Base-by-base conservation (phyloP, 495 filamentous ascomycete genomes). In the Niebla homalea region DNA sequence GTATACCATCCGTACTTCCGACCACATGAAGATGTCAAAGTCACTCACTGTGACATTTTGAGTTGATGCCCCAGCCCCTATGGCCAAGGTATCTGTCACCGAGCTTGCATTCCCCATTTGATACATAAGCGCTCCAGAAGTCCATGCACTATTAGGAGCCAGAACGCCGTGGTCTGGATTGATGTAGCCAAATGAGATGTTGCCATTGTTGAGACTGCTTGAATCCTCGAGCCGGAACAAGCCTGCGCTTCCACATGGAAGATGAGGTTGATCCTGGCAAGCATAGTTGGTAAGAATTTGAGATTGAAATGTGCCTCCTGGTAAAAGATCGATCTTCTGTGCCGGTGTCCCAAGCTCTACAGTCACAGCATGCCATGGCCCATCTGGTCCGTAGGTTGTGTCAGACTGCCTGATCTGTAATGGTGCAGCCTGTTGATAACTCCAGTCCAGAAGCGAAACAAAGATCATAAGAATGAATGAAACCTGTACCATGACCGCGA, bases 321-420 rank as follows among this genome's bases (percentile, higher is more conserved):
- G 45, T 18, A 37, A 53, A 6, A 53, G 44, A 36, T 53, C 44
- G 18, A 53, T 14, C 18, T 5, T 47, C 19, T 4, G 15, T 23
- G 12, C 6, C 19, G 50, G 44, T 15, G 10, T 15, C 3, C 50
- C 50, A 14, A 49, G 19, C 16, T 12, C 11, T 1, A 53, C 20
- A 4, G 44, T 21, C n/a, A 53, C 45, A 12, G 50, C 50, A 19
- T 53, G 50, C 50, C 50, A 53, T 50, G 50, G 50, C 22, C 50
- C 50, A 21, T 53, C 50, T 4, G 44, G 45, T 21, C 32, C 45
- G 26, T 48, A 48, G 16, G 16, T 11, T 16, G 12, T 11, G 10
- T 14, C 0, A 20, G 43, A 46, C 20, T 23, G 11, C 14, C 0
- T 14, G 12, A 52, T 22, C 19, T 44, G 50, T 36, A 52, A 1